Percentiles rank a stretch among this genome's conserved stretches.
Evolutionary conservation across 805 yeast species (phyloP).

Genomic region (Starmerella ratchasimensis): DNA sequence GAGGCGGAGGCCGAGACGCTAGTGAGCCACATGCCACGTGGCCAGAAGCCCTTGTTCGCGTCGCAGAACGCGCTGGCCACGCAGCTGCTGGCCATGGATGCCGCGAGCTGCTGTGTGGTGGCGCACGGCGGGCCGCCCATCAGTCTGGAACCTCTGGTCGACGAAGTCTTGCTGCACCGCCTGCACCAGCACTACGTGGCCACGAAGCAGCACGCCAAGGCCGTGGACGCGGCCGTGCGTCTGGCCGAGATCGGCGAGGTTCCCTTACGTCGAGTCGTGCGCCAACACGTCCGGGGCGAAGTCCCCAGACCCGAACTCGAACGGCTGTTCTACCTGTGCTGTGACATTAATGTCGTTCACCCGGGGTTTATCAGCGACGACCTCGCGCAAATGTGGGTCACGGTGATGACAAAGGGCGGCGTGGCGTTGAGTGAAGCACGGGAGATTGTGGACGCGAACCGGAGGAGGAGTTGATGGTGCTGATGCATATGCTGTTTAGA

Average conservation of each 20-base stretch:
- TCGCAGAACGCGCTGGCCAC: constrained; percentile 1
- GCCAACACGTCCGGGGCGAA: background rate
- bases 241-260: constrained; percentile 13
- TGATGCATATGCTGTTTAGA: no score
- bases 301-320: constrained; percentile 1
- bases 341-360: constrained; percentile 8
- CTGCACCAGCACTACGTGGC: constrained; percentile 6
- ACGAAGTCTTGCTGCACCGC: background rate
- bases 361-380: constrained; percentile 11
- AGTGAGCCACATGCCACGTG: background rate
- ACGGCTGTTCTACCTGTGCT: constrained; percentile 11
- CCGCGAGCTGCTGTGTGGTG: no score
- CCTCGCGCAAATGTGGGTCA: constrained; percentile 2
- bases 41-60: background rate
- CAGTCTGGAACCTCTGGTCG: no score
- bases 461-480: no score
- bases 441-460: no score
- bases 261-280: constrained; percentile 3
- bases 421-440: no score
- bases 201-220: constrained; percentile 3
- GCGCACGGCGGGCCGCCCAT: no score
- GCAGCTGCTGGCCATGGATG: constrained; percentile 10
- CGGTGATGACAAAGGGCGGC: background rate
- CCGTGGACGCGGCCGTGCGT: constrained; percentile 3
- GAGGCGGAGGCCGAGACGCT: constrained; percentile 15